Conservation (phyloP, 371 early-diverging fungal genomes). For the Rhizopus delemar region DNA sequence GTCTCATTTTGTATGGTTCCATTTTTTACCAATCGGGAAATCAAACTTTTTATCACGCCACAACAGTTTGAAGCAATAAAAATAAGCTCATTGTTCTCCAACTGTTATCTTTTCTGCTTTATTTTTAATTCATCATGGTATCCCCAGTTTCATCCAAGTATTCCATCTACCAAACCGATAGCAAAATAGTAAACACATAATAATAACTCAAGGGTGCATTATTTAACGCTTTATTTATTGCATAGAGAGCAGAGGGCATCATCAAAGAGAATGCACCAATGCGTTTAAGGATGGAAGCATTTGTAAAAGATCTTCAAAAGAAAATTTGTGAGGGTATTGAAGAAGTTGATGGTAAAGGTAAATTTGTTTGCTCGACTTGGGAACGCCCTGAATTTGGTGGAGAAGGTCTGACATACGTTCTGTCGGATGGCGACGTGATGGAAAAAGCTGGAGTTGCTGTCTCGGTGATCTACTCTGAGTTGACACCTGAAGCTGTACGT, state of each 20-base stretch:
- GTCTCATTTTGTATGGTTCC: too few species aligned
- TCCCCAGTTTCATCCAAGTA: slow-evolving; percentile 27
- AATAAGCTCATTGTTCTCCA: background rate
- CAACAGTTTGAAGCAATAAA: background rate
- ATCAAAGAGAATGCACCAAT: slow-evolving; percentile 56
- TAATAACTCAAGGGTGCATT: background rate
- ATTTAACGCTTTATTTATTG: background rate
- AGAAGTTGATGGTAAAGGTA: slow-evolving; percentile 62
- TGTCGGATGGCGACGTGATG: slow-evolving; percentile 89
- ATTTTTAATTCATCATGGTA: slow-evolving; percentile 11
- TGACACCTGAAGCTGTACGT: slow-evolving; percentile 71
- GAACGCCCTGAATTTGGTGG: slow-evolving; percentile 80
- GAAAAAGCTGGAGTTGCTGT: slow-evolving; percentile 96
- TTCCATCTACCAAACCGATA: slow-evolving; percentile 26
- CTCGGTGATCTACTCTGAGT: slow-evolving; percentile 75
- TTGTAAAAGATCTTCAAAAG: slow-evolving; percentile 77
- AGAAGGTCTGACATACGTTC: slow-evolving; percentile 88
- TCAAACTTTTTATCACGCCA: slow-evolving; percentile 27
- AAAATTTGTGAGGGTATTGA: slow-evolving; percentile 61
- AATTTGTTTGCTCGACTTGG: slow-evolving; percentile 81
- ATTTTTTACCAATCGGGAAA: background rate
- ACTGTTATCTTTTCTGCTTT: background rate
- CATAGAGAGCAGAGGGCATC: slow-evolving; percentile 25
- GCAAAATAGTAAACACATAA: slow-evolving; percentile 15
- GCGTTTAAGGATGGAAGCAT: slow-evolving; percentile 81